These are phyloP conservation scores for Leucoagaricus sp. DNA, from an alignment of 1,284 basidiomycete species.

Conservation along the genomic window DNA sequence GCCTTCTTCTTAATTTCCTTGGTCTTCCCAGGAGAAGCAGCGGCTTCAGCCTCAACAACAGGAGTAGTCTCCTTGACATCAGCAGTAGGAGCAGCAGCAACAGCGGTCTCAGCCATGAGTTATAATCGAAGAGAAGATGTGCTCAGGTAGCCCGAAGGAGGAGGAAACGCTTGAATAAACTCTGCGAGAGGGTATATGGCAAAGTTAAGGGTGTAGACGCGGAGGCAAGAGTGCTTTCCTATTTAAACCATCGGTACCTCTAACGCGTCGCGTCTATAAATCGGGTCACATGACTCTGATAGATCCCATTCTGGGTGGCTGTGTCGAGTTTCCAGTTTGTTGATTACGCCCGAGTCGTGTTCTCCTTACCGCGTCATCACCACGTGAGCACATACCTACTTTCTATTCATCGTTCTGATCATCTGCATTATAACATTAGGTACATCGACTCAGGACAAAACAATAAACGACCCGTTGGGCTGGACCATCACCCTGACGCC, in stretches of 20 bases:
- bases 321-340: constrained; percentile 15
- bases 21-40: constrained; percentile 19
- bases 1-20: constrained; percentile 20
- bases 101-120: constrained; percentile 14
- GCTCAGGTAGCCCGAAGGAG: constrained; percentile 16
- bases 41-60: constrained; percentile 12
- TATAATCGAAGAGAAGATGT: background rate
- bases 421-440: background rate
- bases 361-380: constrained; percentile 1
- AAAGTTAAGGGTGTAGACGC: constrained; percentile 2
- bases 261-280: constrained; percentile 25
- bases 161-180: constrained; percentile 18
- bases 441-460: constrained; percentile 23
- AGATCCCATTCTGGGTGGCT: constrained; percentile 1
- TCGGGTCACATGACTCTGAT: constrained; percentile 17
- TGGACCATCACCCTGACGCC: constrained; percentile 50
- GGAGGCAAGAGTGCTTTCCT: constrained; percentile 17
- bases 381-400: background rate
- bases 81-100: constrained; percentile 14
- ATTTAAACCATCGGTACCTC: constrained; percentile 31
- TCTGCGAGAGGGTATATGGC: background rate
- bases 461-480: constrained; percentile 65
- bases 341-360: background rate
- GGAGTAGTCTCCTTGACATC: constrained; percentile 10
- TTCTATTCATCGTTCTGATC: background rate